These are phyloP conservation scores for Salix suchowensis DNA, from an alignment of 345 rosid species.

Conservation along the genomic window DNA sequence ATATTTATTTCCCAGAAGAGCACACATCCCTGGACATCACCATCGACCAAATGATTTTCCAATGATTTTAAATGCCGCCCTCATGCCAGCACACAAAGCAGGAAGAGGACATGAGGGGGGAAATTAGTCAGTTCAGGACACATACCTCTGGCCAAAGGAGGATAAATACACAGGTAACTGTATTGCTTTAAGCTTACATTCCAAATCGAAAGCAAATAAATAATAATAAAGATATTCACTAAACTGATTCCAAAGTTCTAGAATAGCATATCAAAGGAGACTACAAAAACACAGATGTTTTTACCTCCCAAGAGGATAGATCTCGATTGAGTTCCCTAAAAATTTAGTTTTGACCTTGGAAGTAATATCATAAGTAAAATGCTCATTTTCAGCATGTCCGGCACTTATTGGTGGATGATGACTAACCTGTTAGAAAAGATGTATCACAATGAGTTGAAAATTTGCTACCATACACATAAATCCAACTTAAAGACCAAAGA, in stretches of 20 bases:
- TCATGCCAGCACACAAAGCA: no score
- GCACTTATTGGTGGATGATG: constrained; percentile 98
- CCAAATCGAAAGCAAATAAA: neutral
- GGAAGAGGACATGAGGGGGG: no score
- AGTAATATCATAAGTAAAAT: constrained; percentile 71
- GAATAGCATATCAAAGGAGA: neutral
- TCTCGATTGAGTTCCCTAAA: constrained; percentile 69
- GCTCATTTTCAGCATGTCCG: constrained; percentile 88
- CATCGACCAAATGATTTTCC: no score
- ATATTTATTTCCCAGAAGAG: no score
- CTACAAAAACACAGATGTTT: neutral
- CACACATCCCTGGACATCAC: no score
- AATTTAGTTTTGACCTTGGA: constrained; percentile 88
- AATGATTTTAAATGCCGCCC: no score
- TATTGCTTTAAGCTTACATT: no score
- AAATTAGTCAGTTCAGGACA: no score
- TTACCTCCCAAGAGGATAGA: constrained; percentile 78
- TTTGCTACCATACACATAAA: no score
- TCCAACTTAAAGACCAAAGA: neutral
- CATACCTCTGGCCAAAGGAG: no score
- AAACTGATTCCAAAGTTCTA: neutral
- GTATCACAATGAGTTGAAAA: neutral
- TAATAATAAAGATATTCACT: neutral
- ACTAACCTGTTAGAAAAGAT: constrained; percentile 48
- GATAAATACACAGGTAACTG: no score